phyloP scores from a whole-genome alignment of 192 early-diverging fungal species.

The Polychytrium aggregatum region DNA sequence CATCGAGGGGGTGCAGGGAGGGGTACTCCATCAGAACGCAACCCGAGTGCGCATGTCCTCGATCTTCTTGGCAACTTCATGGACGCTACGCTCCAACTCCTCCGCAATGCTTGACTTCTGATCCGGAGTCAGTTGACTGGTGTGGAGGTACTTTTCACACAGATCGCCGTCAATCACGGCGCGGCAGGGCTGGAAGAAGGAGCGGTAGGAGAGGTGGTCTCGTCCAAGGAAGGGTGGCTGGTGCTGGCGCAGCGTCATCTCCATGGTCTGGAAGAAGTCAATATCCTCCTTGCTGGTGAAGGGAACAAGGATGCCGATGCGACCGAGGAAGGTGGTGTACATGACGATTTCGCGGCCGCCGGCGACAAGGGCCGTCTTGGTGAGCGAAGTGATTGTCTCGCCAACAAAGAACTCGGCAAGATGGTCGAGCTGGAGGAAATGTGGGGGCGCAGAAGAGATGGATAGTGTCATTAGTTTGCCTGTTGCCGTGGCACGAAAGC shows the following conservation, averaged over 20 bases:
- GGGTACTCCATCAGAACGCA: too few species aligned
- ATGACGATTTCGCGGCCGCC: constrained; percentile 80
- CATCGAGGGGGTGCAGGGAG: too few species aligned
- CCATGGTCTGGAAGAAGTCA: constrained; percentile 85
- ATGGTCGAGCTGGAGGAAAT: constrained; percentile 37
- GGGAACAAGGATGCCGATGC: constrained; percentile 75
- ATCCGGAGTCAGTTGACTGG: too few species aligned
- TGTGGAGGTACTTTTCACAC: constrained; percentile 75
- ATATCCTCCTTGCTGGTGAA: constrained; percentile 82
- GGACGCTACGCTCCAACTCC: constrained; percentile 70
- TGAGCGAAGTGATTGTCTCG: constrained; percentile 74
- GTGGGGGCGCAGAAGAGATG: too few species aligned
- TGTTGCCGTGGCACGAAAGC: too few species aligned
- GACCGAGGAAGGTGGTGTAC: constrained; percentile 79
- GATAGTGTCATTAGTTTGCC: too few species aligned
- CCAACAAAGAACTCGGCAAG: constrained; percentile 75
- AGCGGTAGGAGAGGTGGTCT: constrained; percentile 80
- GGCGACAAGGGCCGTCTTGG: constrained; percentile 63
- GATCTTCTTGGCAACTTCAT: constrained; percentile 85
- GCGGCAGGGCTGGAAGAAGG: constrained; percentile 63
- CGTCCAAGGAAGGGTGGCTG: constrained; percentile 67
- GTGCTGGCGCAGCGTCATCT: constrained; percentile 75
- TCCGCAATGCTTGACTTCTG: constrained; percentile 72
- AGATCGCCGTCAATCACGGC: constrained; percentile 78
- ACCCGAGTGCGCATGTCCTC: constrained; percentile 65